Conservation (phyloP, 768 basidiomycete genomes). For the Boletus pseudopeckii region DNA sequence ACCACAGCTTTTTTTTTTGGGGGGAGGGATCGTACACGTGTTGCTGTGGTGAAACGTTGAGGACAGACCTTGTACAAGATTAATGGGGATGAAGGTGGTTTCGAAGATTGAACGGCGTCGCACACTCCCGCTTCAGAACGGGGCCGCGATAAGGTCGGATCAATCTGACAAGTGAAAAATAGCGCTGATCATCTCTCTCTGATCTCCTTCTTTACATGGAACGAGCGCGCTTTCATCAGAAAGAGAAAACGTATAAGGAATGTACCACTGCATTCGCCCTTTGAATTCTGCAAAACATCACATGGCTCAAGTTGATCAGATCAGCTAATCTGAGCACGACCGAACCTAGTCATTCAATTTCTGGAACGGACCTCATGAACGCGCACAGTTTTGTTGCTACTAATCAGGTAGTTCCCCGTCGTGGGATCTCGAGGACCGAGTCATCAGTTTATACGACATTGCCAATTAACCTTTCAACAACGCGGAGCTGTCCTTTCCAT, state of each 20-base stretch:
- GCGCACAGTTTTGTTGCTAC: no score
- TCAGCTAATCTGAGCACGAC: not conserved
- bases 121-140: slow-evolving; percentile 1
- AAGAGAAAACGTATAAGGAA: not conserved
- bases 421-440: slow-evolving; percentile 18
- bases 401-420: slow-evolving; percentile 10
- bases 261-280: not conserved
- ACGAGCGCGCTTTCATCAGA: slow-evolving; percentile 1
- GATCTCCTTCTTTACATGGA: not conserved
- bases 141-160: slow-evolving; percentile 23
- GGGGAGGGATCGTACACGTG: slow-evolving; percentile 10
- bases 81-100: slow-evolving; percentile 4
- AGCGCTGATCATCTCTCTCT: slow-evolving; percentile 11
- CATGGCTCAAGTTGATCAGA: not conserved
- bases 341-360: not conserved
- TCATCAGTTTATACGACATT: no score
- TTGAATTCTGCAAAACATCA: not conserved
- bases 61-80: not conserved
- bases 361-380: no score
- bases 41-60: slow-evolving; percentile 8
- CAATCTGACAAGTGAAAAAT: slow-evolving; percentile 9
- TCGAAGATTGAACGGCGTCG: slow-evolving; percentile 17
- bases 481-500: no score
- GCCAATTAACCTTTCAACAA: not conserved
- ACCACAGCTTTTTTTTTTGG: not conserved